phyloP scores from a whole-genome alignment of 768 basidiomycete species.

The Stropharia rugosoannulata region DNA sequence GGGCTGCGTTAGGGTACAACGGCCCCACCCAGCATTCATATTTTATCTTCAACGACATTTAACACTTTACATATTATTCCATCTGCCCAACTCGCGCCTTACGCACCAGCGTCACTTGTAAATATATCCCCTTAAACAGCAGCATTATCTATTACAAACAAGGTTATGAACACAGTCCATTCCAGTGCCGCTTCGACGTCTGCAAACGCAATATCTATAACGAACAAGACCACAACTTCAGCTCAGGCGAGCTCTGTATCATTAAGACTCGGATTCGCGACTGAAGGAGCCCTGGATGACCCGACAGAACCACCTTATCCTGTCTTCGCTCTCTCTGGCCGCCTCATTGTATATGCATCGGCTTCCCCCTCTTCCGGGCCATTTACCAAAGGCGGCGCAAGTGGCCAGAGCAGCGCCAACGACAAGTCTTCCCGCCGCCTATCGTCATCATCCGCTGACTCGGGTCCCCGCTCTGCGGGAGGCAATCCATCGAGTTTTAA shows the following conservation, averaged over 20 bases:
- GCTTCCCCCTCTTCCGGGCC: slow-evolving; percentile 9
- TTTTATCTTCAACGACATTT: slow-evolving; percentile 57
- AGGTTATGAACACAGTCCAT: no score
- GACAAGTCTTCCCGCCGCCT: slow-evolving; percentile 10
- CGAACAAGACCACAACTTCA: slow-evolving; percentile 13
- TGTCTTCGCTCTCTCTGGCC: slow-evolving; percentile 57
- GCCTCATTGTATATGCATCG: slow-evolving; percentile 60
- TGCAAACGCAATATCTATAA: slow-evolving; percentile 6
- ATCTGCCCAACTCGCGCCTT: slow-evolving; percentile 25
- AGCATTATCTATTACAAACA: no score
- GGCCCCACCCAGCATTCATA: slow-evolving; percentile 50
- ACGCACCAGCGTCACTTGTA: no score
- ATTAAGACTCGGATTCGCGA: not conserved
- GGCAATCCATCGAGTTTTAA: not conserved
- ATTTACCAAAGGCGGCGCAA: not conserved
- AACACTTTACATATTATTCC: slow-evolving; percentile 49
- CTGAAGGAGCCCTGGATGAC: not conserved
- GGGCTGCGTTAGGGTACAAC: slow-evolving; percentile 49
- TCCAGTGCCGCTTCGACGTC: no score
- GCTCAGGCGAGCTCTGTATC: slow-evolving; percentile 9
- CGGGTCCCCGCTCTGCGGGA: slow-evolving; percentile 6
- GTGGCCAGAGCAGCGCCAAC: not conserved
- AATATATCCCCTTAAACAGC: no score
- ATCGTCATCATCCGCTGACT: slow-evolving; percentile 17
- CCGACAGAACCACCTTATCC: slow-evolving; percentile 34